Conservation (phyloP, 257 asterid genomes). For the Nemophila menziesii region DNA sequence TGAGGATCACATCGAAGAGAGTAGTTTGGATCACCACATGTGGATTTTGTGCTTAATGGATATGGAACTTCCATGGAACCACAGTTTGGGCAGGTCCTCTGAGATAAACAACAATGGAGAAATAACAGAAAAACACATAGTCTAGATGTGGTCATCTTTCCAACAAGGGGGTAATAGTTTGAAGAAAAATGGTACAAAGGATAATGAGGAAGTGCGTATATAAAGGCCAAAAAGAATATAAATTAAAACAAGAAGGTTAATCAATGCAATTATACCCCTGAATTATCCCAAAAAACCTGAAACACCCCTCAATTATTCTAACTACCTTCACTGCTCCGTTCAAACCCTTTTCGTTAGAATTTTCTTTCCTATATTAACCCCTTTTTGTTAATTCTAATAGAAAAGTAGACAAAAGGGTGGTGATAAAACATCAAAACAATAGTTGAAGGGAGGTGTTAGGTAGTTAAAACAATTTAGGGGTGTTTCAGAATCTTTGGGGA, state of each 20-base stretch:
- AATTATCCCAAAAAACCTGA: too few species aligned
- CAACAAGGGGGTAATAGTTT: conserved; percentile 6
- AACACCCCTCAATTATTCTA: too few species aligned
- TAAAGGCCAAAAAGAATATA: conserved; percentile 24
- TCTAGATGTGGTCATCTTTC: conserved; percentile 15
- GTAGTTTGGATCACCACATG: conserved; percentile 26
- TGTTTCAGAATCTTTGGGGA: too few species aligned
- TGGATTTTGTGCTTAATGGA: conserved; percentile 30
- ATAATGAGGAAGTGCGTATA: conserved; percentile 13
- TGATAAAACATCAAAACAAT: conserved; percentile 5
- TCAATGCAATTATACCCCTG: too few species aligned
- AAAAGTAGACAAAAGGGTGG: too few species aligned
- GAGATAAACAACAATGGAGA: conserved; percentile 20
- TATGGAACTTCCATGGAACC: conserved; percentile 29
- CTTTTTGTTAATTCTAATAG: too few species aligned
- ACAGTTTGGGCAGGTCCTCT: conserved; percentile 27
- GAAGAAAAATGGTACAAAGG: conserved; percentile 8
- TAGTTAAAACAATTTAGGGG: too few species aligned
- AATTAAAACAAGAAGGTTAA: conserved; percentile 16
- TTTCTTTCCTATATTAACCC: too few species aligned
- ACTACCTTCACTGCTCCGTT: too few species aligned
- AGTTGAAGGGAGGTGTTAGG: too few species aligned
- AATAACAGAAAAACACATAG: conserved; percentile 10
- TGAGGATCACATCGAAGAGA: conserved; percentile 24
- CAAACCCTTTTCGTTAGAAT: too few species aligned